Evolutionary conservation across 306 rosid genomes (phyloP).

Genomic region (Spatholobus suberectus): DNA sequence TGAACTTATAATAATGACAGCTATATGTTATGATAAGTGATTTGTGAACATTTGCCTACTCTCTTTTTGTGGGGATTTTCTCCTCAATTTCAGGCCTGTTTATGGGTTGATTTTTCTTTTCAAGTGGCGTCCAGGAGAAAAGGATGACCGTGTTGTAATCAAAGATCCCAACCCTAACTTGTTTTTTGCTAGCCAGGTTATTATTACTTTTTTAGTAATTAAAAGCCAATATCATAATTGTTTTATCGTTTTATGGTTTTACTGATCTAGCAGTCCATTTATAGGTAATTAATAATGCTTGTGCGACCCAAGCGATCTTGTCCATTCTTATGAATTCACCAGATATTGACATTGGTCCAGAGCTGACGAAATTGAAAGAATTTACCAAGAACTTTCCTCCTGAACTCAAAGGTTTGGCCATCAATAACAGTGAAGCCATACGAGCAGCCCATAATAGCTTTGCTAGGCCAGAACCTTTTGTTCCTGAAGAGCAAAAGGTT

Average conservation of each 20-base stretch:
- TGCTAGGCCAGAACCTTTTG: conserved; percentile 98
- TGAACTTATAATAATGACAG: conserved; percentile 39
- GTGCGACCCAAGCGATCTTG: conserved; percentile 98
- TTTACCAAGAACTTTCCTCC: conserved; percentile 94
- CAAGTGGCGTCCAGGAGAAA: conserved; percentile 99
- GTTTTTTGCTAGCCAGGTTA: conserved; percentile 96
- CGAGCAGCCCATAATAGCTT: conserved; percentile 95
- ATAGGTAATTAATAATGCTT: conserved; percentile 96
- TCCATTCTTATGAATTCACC: conserved; percentile 93
- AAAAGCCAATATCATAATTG: neutral
- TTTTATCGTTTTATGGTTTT: conserved; percentile 16
- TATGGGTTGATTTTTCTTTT: conserved; percentile 96
- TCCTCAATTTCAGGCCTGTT: conserved; percentile 76
- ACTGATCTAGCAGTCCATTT: conserved; percentile 26
- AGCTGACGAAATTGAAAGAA: conserved; percentile 81
- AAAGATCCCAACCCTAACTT: conserved; percentile 96
- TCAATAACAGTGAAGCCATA: conserved; percentile 93
- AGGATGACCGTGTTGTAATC: conserved; percentile 84
- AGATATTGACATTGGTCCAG: conserved; percentile 89
- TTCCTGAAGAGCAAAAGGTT: conserved; percentile 89
- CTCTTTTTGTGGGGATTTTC: neutral
- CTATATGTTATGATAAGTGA: conserved; percentile 2
- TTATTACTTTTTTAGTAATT: conserved; percentile 28
- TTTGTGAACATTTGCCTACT: conserved; percentile 27
- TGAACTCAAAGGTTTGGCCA: conserved; percentile 96